These are phyloP conservation scores for Hymenoscyphus repandus DNA, from an alignment of 2,329 filamentous ascomycete species.

Conservation along the genomic window DNA sequence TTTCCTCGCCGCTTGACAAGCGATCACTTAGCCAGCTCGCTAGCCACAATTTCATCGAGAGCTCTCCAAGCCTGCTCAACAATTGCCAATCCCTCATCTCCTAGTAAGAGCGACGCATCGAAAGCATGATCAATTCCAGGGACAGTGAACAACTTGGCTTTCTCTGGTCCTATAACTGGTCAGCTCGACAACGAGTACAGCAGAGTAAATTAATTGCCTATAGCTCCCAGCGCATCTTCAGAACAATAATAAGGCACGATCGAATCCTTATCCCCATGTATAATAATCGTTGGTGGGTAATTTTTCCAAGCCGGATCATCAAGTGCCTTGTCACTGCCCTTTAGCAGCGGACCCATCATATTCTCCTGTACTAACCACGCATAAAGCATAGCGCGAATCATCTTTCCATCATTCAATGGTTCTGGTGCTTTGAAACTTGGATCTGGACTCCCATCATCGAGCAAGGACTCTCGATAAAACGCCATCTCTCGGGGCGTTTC, in stretches of 20 bases:
- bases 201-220: not conserved
- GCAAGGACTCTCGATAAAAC: slow-evolving; percentile 2
- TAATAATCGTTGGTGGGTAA: slow-evolving; percentile 5
- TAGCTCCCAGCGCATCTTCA: not conserved
- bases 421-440: not conserved
- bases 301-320: slow-evolving; percentile 3
- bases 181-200: not conserved
- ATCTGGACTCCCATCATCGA: slow-evolving; percentile 4
- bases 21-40: no score
- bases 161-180: not conserved
- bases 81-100: not conserved
- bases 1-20: no score
- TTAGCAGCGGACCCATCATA: not conserved
- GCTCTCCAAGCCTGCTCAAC: slow-evolving; percentile 2
- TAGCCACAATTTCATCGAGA: slow-evolving; percentile 30
- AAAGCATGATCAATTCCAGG: slow-evolving; percentile 3
- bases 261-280: slow-evolving; percentile 7
- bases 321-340: slow-evolving; percentile 2
- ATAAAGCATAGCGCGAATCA: not conserved
- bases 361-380: slow-evolving; percentile 6
- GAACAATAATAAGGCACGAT: slow-evolving; percentile 5
- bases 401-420: not conserved
- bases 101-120: slow-evolving; percentile 2
- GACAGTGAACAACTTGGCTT: slow-evolving; percentile 1
- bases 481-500: not conserved